Base-by-base conservation (phyloP, 192 early-diverging fungal genomes). In the Glomus cerebriforme region DNA sequence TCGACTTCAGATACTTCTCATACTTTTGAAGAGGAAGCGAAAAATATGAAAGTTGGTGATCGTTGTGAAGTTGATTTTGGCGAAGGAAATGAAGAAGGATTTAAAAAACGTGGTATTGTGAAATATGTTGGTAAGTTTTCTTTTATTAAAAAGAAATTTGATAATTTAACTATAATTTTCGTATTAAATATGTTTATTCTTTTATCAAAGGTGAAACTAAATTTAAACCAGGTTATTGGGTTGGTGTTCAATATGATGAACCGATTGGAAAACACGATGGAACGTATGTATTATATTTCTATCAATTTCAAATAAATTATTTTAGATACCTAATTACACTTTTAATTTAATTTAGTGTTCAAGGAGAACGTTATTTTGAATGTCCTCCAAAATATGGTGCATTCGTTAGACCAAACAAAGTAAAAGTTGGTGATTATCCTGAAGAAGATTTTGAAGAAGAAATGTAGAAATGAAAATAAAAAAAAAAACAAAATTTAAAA, bases 241-340 rank as follows among this genome's bases (percentile, higher is more conserved):
- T 98, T 24, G 98, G 98, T 75, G 83, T 99, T 22, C 91, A 97
- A 79, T 97, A 96, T 74, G 98, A 99, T 75, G 98, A 99, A 79
- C 98, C 98, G 0, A 80, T 98, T 59, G 98, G 98, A 32, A 98
- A 96, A 83, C 93, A 99, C 82, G 87, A 97, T 84, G 98, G 98
- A 17, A 91, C 88, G 74, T 75, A 62, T 9, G 74, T 75, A 75
- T 37, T 39, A 34, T 47, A 12, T 58, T 39, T 72, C n/a, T n/a
- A 26, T 26, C 26, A 54, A 26, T 72, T 27, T 49, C 8, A 29
- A 63, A 69, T 69, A n/a, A n/a, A 26, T 68, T 39, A n/a, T 26
- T 39, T 47, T 27, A 5, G 1, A 72, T 54, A 43, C 39, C 12
- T 9, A 26, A 7, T 26, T 27, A 26, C 12, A 27, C 32, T 62